Percentiles rank a stretch among this genome's conserved stretches.
phyloP scores from a whole-genome alignment of 176 grass and related monocot species.

The Dendrocalamus sinicus region DNA sequence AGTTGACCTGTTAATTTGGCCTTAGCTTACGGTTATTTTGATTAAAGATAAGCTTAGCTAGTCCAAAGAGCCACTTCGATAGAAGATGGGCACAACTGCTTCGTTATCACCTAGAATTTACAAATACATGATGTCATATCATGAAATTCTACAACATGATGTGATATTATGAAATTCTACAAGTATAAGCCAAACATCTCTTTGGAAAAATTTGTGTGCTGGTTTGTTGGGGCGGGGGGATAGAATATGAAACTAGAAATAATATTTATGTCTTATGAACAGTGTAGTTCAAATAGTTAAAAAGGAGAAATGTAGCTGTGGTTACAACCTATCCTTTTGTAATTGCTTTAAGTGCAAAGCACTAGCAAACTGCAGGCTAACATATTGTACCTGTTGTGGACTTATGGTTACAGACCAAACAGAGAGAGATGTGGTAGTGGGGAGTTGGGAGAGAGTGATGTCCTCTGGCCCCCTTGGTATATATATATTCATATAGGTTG shows the following conservation, averaged over 20 bases:
- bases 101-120: slow-evolving; percentile 15
- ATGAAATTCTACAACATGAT: neutral
- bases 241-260: neutral
- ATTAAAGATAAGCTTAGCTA: slow-evolving; percentile 21
- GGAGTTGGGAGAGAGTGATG: too few species aligned
- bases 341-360: slow-evolving; percentile 2
- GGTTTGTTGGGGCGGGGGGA: neutral
- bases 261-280: neutral
- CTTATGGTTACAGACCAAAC: too few species aligned
- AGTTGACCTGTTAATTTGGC: slow-evolving; percentile 12
- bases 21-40: slow-evolving; percentile 12
- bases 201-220: neutral
- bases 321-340: neutral
- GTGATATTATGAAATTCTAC: neutral
- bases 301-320: neutral
- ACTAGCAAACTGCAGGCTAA: neutral
- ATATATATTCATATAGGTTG: too few species aligned
- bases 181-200: neutral
- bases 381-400: too few species aligned
- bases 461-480: too few species aligned
- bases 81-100: neutral
- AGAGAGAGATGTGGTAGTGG: too few species aligned
- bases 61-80: neutral
- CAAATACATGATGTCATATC: neutral
- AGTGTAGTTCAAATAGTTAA: neutral